These are phyloP conservation scores for Venturia pyrina DNA, from an alignment of 2,329 filamentous ascomycete species.

Conservation along the genomic window DNA sequence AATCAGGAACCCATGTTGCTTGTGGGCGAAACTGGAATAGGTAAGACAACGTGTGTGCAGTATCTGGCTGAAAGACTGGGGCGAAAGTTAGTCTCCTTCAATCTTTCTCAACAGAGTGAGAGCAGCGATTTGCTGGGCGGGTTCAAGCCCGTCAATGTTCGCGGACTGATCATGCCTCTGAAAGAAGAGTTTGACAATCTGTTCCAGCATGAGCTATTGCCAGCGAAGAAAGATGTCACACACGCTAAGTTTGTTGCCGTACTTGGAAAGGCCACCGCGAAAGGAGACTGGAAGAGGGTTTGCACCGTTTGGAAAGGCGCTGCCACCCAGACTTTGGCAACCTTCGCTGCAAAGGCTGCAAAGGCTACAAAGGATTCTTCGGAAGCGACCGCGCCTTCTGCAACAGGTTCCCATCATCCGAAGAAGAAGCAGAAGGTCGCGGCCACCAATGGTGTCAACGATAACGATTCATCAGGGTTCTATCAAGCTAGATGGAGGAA, in stretches of 20 bases:
- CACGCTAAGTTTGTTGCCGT: constrained; percentile 62
- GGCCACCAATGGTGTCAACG: neutral
- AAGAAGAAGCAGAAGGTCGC: constrained; percentile 35
- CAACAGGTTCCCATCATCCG: constrained; percentile 40
- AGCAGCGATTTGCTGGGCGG: constrained; percentile 91
- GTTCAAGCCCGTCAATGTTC: constrained; percentile 89
- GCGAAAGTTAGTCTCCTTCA: constrained; percentile 83
- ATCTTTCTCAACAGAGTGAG: constrained; percentile 96
- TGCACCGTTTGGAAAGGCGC: constrained; percentile 83
- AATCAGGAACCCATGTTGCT: constrained; percentile 82
- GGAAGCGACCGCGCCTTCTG: neutral
- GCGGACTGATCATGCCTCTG: constrained; percentile 76
- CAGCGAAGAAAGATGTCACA: constrained; percentile 71
- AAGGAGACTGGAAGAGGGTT: constrained; percentile 77
- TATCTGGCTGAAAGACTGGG: constrained; percentile 77
- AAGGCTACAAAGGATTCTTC: neutral
- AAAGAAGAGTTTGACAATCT: constrained; percentile 91
- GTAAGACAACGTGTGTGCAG: constrained; percentile 94
- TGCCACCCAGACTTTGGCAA: constrained; percentile 23
- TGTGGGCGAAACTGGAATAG: constrained; percentile 97
- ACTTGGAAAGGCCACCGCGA: constrained; percentile 67
- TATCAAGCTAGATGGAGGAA: constrained; percentile 53
- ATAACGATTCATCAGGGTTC: neutral
- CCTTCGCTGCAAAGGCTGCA: neutral
- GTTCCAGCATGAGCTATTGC: constrained; percentile 77